Conservation (phyloP, 202 grass and related monocot species). For the Thinopyrum obtusiflorum region DNA sequence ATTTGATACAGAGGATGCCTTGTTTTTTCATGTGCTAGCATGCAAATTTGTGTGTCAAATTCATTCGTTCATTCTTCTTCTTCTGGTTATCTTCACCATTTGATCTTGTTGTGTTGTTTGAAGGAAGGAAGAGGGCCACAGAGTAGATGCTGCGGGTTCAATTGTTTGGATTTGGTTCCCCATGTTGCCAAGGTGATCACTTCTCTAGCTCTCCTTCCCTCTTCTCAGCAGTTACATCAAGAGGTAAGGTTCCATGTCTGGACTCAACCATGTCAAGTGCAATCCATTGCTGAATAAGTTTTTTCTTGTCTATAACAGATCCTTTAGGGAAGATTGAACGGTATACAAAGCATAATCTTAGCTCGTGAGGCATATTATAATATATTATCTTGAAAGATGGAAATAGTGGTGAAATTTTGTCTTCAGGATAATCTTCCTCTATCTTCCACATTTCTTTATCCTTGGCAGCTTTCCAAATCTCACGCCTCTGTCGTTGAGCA, state of each 20-base stretch:
- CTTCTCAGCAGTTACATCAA: slow-evolving; percentile 38
- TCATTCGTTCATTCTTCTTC: too few relatives aligned
- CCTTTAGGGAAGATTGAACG: slow-evolving; percentile 71
- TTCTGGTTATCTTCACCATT: too few relatives aligned
- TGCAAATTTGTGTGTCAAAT: too few relatives aligned
- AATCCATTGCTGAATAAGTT: slow-evolving; percentile 63
- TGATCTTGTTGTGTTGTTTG: too few relatives aligned
- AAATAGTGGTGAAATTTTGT: slow-evolving; percentile 41
- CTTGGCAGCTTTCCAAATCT: slow-evolving; percentile 33
- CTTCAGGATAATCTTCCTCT: slow-evolving; percentile 39
- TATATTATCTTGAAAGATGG: slow-evolving; percentile 54
- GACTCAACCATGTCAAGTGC: slow-evolving; percentile 52
- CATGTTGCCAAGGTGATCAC: too few relatives aligned
- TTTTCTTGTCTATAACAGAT: slow-evolving; percentile 39
- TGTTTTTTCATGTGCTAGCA: too few relatives aligned
- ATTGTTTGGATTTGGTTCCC: too few relatives aligned
- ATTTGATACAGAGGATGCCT: too few relatives aligned
- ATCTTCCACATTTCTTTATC: slow-evolving; percentile 46
- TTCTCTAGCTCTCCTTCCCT: too few relatives aligned
- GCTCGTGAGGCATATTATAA: slow-evolving; percentile 43
- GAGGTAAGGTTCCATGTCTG: slow-evolving; percentile 30
- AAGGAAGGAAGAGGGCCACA: too few relatives aligned
- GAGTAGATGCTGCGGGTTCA: too few relatives aligned
- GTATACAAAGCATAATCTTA: slow-evolving; percentile 56
- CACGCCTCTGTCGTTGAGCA: slow-evolving; percentile 34